These are phyloP conservation scores for Penicillium expansum DNA, from an alignment of 2,329 filamentous ascomycete species.

Conservation along the genomic window DNA sequence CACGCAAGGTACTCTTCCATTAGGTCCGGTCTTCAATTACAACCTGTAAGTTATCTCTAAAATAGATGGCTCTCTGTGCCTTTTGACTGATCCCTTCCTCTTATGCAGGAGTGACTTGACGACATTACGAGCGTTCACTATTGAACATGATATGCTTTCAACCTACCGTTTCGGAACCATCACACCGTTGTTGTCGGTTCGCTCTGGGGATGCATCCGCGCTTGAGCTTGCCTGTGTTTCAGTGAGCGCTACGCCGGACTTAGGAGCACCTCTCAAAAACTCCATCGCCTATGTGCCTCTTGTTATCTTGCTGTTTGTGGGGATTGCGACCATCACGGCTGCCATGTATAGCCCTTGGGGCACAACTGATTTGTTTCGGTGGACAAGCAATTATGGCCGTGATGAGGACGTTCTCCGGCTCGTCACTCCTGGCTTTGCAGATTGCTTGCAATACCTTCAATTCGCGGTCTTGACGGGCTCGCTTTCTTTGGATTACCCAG, in stretches of 20 bases:
- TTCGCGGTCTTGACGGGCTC: conserved; percentile 86
- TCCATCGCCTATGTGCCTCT: conserved; percentile 74
- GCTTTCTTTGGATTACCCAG: conserved; percentile 82
- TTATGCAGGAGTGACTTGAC: conserved; percentile 45
- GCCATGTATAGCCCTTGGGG: conserved; percentile 93
- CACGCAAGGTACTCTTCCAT: conserved; percentile 66
- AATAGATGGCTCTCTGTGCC: neutral
- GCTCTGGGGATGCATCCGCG: conserved; percentile 65
- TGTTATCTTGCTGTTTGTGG: conserved; percentile 74
- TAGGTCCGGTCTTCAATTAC: conserved; percentile 67
- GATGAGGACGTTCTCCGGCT: conserved; percentile 88
- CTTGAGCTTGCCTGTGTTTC: conserved; percentile 75
- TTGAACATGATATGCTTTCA: conserved; percentile 73
- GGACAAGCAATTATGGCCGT: conserved; percentile 96
- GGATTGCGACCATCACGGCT: conserved; percentile 76
- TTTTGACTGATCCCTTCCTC: neutral
- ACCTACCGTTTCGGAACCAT: conserved; percentile 85
- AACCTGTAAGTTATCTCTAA: conserved; percentile 45
- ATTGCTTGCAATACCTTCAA: conserved; percentile 96
- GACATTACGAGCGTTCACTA: conserved; percentile 66
- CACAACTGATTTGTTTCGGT: conserved; percentile 82
- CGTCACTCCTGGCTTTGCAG: conserved; percentile 92
- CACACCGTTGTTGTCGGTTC: conserved; percentile 67
- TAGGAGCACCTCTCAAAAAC: conserved; percentile 67
- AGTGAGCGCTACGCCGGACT: conserved; percentile 76